Evolutionary conservation across 371 early-diverging fungal species (phyloP), one percentile per base, ranked within the genome.

Genomic region (Nematocida sp.): DNA sequence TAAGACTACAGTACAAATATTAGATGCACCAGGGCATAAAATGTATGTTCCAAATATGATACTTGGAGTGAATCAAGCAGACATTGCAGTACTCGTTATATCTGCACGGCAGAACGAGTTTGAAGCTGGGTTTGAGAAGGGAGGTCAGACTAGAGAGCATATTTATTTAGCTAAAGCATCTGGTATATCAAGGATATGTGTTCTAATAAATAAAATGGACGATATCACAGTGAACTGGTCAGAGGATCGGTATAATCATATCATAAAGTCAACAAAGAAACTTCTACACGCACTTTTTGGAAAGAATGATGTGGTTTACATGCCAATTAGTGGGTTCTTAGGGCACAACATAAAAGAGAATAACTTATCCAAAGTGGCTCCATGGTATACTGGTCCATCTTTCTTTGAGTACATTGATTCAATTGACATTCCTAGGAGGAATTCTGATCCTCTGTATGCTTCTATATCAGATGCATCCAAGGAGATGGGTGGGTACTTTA

Each of bases 81-180:
- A 88, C 82, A 72, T 88, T 87, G 97, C 94, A 87, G 91, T 98
- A 85, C 91, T 98, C 82, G 93, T 96, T 84, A 92, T 96, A 88
- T 93, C 94, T 86, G 93, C 92, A 91, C 91, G 91, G 0, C 90
- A 89, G 2, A 95, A 94, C 90, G 97, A 96, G 90, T 96, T 96
- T 92, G 99, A 97, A 84, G 93, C 95, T 88, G 92, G 98, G 92
- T 96, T 98, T 88, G 93, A 93, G 44, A 90, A 90, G 44, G 95
- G 93, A 87, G 98, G 99, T 84, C 96, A 96, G 90, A 97, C 97
- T 89, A 94, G 96, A 90, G 96, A 97, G 90, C 99, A 97, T 92
- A 94, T 96, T 84, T 91, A 94, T 84, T 91, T 98, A 69, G 94
- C 95, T 82, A 86, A 84, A 72, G 82, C 85, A 15, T 82, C 84